Evolutionary conservation across 306 rosid species (phyloP), one percentile per base, ranked within the genome.

Genomic region (Oxytropis ochrocephala): DNA sequence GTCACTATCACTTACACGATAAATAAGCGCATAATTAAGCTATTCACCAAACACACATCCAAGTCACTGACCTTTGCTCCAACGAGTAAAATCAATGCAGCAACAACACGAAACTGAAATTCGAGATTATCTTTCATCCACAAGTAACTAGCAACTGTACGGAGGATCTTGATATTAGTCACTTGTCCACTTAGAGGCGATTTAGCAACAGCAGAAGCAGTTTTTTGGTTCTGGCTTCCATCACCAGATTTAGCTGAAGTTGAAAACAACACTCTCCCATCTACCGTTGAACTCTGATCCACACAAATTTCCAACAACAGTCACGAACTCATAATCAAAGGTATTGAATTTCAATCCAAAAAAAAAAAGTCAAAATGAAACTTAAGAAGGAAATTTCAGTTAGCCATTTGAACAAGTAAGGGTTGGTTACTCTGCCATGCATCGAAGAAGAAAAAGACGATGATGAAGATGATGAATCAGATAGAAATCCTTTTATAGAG

Each of bases 101-200:
- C 83, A 53, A 94, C 9, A 75, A 94, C 92, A 79, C 98, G 84
- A 62, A 84, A 49, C 30, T 89, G 91, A 63, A 94, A 88, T 67
- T 94, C 97, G 0, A 42, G 69, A 63, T 88, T 90, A 52, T 90
- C 97, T 75, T 84, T 90, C 95, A 88, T 91, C 98, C 98, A 94
- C 80, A 94, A 69, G 82, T 90, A 94, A 73, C 95, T 72, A 9
- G 91, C 98, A 19, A 94, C 96, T 41, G 90, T 88, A 8, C 85
- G 85, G 33, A 94, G 85, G 67, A 94, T 94, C 82, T 84, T 85
- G 4, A 70, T 41, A 72, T 78, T 81, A 30, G 83, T 75, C 65
- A 70, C 10, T 30, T 75, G 72, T 43, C 55, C 86, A 58, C 48
- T 70, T 0, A 78, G 16, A 42, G 76, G 4, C 18, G 69, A 17